A percentile compares a stretch with the other conserved stretches of the same genome.
phyloP scores from a whole-genome alignment of 2,329 filamentous ascomycete genomes.

The Anthostomella pinea region DNA sequence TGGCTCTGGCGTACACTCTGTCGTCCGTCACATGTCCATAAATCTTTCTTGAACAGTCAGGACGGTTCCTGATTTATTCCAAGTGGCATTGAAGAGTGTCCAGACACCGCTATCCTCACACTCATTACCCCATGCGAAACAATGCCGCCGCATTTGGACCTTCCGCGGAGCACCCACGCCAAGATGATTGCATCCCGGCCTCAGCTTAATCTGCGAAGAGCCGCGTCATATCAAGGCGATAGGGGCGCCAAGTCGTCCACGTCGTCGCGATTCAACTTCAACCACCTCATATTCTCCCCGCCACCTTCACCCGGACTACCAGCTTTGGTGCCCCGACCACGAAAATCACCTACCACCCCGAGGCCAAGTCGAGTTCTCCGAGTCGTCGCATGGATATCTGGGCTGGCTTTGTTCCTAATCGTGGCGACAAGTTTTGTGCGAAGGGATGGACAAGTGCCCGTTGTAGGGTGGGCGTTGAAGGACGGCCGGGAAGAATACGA shows the following conservation, averaged over 20 bases:
- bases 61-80: too few relatives aligned
- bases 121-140: not conserved
- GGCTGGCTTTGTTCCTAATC: conserved; percentile 51
- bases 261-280: conserved; percentile 63
- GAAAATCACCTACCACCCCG: conserved; percentile 57
- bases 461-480: conserved; percentile 38
- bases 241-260: conserved; percentile 55
- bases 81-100: too few relatives aligned
- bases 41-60: conserved; percentile 6
- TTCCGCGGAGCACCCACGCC: conserved; percentile 42
- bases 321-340: conserved; percentile 62
- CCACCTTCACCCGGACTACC: conserved; percentile 70
- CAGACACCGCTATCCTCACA: too few relatives aligned
- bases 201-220: conserved; percentile 56
- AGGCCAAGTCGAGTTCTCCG: conserved; percentile 58
- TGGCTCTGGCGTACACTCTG: conserved; percentile 11
- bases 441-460: conserved; percentile 28
- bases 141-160: conserved; percentile 48
- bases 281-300: conserved; percentile 65
- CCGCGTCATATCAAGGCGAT: conserved; percentile 56
- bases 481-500: conserved; percentile 53
- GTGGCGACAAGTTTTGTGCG: conserved; percentile 37
- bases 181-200: conserved; percentile 54
- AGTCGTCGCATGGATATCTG: conserved; percentile 51
- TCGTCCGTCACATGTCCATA: conserved; percentile 22